Base-by-base conservation (phyloP, 495 filamentous ascomycete genomes). In the Neurospora africana region DNA sequence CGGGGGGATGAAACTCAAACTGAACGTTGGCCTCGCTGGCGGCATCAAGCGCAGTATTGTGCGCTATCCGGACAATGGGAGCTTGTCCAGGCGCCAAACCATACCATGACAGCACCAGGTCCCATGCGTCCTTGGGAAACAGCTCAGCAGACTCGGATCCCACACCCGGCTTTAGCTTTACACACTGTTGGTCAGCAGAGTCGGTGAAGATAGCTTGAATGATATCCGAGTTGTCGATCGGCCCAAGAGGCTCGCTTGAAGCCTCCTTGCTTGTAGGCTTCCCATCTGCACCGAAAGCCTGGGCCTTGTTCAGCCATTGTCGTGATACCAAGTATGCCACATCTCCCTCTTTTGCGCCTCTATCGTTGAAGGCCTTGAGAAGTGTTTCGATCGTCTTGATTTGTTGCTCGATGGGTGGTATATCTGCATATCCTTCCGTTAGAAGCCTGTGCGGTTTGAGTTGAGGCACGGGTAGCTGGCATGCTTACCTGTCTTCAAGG, bases 181-280 rank as follows among this genome's bases (percentile, higher is more conserved):
- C 87, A 74, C 93, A 97, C 2, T 84, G 81, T 17, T 90, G 77
- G 15, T 78, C 80, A 13, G 72, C 75, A n/a, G 78, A 76, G 71
- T 86, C 83, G 33, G 79, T 79, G 72, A 87, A 82, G 21, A 86
- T 81, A 70, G 84, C 79, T 39, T 82, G 75, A 67, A 87, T 86
- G 72, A 90, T 87, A 74, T 93, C 92, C 6, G 91, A 88, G 78
- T 97, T 98, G 82, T 98, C 93, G 41, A 98, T 89, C 0, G 92
- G 92, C 4, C 94, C 94, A 43, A 96, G 86, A 11, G 88, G 83
- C 13, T 86, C 89, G 71, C 91, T 88, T 38, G 81, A 72, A 7
- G 86, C 83, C 65, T 89, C 87, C 75, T 94, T 92, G 74, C 85
- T 87, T 13, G 82, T 83, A 73, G 85, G 81, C 61, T 80, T 76